A percentile compares a stretch with the other conserved stretches of the same genome.
Conservation (phyloP, 208 protist genomes). For the Acanthamoeba royreba region DNA sequence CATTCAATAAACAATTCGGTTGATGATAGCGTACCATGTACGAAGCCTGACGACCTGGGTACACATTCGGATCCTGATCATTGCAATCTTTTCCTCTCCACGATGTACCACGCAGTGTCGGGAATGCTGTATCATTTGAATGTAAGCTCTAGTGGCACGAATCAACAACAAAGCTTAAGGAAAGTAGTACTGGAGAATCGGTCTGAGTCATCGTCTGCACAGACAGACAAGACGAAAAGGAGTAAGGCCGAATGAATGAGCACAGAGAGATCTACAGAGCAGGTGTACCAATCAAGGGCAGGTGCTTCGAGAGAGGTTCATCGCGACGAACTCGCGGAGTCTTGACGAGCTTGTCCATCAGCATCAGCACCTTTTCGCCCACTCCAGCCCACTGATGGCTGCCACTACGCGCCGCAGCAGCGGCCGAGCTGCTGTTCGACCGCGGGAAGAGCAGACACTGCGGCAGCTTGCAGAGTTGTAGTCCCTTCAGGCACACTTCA, state of each 20-base stretch:
- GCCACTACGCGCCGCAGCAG: background rate
- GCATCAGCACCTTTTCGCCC: background rate
- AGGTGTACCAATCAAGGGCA: too few relatives aligned
- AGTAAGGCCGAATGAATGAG: too few relatives aligned
- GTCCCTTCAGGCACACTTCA: background rate
- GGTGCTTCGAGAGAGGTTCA: too few relatives aligned
- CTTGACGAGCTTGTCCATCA: background rate
- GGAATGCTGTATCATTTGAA: background rate
- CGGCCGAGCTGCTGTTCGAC: background rate
- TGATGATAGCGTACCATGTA: too few relatives aligned
- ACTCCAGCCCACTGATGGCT: background rate
- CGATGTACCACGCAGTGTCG: conserved; percentile 65
- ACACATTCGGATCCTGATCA: conserved; percentile 50
- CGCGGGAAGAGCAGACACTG: background rate
- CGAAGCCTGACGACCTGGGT: conserved; percentile 47
- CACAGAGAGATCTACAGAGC: too few relatives aligned
- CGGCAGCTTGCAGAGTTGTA: background rate
- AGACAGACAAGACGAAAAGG: too few relatives aligned
- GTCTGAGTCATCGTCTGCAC: background rate
- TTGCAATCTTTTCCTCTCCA: conserved; percentile 83
- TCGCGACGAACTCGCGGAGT: too few relatives aligned
- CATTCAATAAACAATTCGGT: background rate
- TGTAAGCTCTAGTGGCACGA: background rate
- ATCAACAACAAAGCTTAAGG: background rate
- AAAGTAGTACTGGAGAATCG: background rate